phyloP scores from a whole-genome alignment of 2,329 filamentous ascomycete species.

The Fusarium brachygibbosum region DNA sequence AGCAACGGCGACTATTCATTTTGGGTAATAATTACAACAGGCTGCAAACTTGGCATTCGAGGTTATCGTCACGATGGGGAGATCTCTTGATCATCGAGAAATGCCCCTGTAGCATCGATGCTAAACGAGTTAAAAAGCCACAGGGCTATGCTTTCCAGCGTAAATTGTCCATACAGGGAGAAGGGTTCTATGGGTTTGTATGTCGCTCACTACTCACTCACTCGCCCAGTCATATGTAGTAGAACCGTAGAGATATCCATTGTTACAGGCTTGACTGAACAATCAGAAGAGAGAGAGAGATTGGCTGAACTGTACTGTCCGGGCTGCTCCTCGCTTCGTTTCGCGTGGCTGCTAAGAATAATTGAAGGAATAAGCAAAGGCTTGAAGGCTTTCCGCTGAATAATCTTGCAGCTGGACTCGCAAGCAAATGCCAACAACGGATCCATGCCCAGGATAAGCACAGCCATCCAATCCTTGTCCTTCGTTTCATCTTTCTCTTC shows the following conservation, averaged over 20 bases:
- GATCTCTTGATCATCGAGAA: slow-evolving; percentile 27
- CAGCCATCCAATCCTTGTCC: slow-evolving; percentile 23
- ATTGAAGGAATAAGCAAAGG: slow-evolving; percentile 7
- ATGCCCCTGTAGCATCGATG: slow-evolving; percentile 16
- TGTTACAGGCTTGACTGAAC: no score
- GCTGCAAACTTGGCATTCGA: not conserved
- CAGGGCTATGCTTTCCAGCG: slow-evolving; percentile 4
- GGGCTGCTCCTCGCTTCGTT: not conserved
- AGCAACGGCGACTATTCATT: slow-evolving; percentile 22
- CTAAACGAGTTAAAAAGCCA: not conserved
- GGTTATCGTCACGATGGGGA: slow-evolving; percentile 15
- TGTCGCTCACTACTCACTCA: not conserved
- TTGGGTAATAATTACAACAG: not conserved
- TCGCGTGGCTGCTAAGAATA: slow-evolving; percentile 1
- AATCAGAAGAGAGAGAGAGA: not conserved
- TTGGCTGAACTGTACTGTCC: not conserved
- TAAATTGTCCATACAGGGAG: slow-evolving; percentile 15
- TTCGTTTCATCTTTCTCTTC: slow-evolving; percentile 37
- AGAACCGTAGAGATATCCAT: not conserved
- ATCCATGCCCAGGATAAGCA: slow-evolving; percentile 29
- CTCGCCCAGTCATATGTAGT: not conserved
- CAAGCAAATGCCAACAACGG: slow-evolving; percentile 26
- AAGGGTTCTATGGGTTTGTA: slow-evolving; percentile 1
- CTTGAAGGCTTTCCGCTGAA: slow-evolving; percentile 24
- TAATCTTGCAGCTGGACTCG: slow-evolving; percentile 14